Percentiles rank a stretch among this genome's conserved stretches.
Conservation (phyloP, 1,284 basidiomycete genomes). For the Malassezia obtusa region DNA sequence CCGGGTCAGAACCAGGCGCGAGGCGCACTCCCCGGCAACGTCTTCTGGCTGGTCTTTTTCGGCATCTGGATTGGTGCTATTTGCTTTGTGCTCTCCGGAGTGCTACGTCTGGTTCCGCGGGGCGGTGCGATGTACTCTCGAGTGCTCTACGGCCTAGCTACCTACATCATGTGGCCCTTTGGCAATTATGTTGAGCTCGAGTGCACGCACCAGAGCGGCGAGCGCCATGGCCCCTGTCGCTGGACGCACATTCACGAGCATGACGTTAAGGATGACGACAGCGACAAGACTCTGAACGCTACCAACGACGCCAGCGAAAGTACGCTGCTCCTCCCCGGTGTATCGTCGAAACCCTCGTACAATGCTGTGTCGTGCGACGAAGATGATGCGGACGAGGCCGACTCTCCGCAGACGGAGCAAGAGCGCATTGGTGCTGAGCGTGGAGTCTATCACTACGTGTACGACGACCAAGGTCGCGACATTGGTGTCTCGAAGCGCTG, state of each 20-base stretch:
- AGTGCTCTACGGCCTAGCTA: constrained; percentile 81
- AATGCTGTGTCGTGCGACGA: constrained; percentile 1
- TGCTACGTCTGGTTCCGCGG: constrained; percentile 63
- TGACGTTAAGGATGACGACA: constrained; percentile 10
- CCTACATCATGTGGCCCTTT: constrained; percentile 97
- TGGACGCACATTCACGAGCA: constrained; percentile 9
- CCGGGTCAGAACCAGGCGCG: constrained; percentile 85
- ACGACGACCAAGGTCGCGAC: constrained; percentile 33
- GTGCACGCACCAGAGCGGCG: constrained; percentile 45
- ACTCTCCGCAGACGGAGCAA: constrained; percentile 18
- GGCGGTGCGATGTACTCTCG: constrained; percentile 75
- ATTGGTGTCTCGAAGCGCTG: constrained; percentile 26
- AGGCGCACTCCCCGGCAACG: constrained; percentile 80
- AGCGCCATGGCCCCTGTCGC: constrained; percentile 23
- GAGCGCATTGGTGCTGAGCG: constrained; percentile 31
- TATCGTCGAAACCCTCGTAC: neutral
- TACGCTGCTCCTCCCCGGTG: neutral
- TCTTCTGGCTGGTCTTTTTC: constrained; percentile 77
- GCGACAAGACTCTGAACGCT: neutral
- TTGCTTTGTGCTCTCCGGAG: constrained; percentile 60
- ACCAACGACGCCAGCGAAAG: constrained; percentile 9
- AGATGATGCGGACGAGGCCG: constrained; percentile 11
- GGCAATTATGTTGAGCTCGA: constrained; percentile 92
- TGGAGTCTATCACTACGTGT: constrained; percentile 40
- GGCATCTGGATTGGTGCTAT: constrained; percentile 68